phyloP scores from a whole-genome alignment of 2,329 filamentous ascomycete species.

The Hymenoscyphus salicellus region DNA sequence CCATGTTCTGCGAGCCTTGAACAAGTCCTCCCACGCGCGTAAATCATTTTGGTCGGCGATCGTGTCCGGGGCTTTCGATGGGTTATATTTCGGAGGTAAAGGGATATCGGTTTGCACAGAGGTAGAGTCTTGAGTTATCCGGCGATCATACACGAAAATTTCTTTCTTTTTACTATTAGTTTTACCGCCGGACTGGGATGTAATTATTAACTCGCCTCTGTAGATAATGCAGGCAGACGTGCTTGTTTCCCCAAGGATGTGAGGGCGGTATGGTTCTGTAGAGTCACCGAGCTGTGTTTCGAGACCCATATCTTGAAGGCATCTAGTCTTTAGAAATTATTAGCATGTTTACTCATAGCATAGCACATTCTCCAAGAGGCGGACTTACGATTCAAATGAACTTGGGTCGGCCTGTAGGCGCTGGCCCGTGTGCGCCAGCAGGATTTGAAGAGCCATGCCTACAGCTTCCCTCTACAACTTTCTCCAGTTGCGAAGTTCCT shows the following conservation, averaged over 20 bases:
- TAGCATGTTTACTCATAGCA: constrained; percentile 11
- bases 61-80: constrained; percentile 73
- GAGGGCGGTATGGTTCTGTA: constrained; percentile 80
- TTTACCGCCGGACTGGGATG: background rate
- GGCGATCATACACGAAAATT: constrained; percentile 88
- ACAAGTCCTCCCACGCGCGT: constrained; percentile 83
- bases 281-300: constrained; percentile 68
- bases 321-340: constrained; percentile 61
- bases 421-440: constrained; percentile 90
- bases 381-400: constrained; percentile 68
- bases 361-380: background rate
- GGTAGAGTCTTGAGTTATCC: constrained; percentile 58
- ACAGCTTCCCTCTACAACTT: constrained; percentile 31
- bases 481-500: constrained; percentile 25
- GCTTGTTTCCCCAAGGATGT: constrained; percentile 65
- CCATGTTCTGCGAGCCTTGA: constrained; percentile 78
- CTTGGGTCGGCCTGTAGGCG: constrained; percentile 75
- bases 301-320: constrained; percentile 80
- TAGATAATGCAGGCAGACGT: constrained; percentile 65
- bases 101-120: constrained; percentile 49
- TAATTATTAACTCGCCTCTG: constrained; percentile 58
- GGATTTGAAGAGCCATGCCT: constrained; percentile 83
- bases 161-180: constrained; percentile 59
- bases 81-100: constrained; percentile 52
- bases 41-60: constrained; percentile 77